Base-by-base conservation (phyloP, 495 filamentous ascomycete genomes). In the Aspergillus cristatus region DNA sequence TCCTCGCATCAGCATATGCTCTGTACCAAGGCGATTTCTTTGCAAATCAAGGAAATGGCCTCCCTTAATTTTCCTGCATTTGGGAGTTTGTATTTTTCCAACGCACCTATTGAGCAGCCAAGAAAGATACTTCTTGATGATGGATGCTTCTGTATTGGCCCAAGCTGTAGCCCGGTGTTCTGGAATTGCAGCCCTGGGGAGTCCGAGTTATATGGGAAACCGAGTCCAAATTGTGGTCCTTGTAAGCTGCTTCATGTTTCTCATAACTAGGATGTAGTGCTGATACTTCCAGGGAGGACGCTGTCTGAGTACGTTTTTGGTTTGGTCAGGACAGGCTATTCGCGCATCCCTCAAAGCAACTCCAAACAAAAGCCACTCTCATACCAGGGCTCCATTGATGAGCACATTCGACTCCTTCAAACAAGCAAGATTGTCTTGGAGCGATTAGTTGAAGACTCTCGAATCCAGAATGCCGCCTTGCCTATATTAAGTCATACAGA, bases 61-160 rank as follows among this genome's bases (percentile, higher is more conserved):
- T 41, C 49, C 14, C 22, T 68, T 16, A 37, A 60, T 18, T 71
- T 70, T 39, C 62, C 58, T 16, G 58, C 59, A 2, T 68, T 63
- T 45, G 64, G 67, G 1, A 68, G 64, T 46, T 26, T 68, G 18
- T 68, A 55, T 30, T 50, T 51, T 36, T 29, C 45, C 24, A 40
- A 57, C 51, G 42, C 32, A 1, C 44, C 55, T n/a, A 7, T 65
- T 14, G 50, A 57, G 1, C 40, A 45, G 33, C 0, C 32, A 1
- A 35, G 22, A 5, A 61, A 62, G 34, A 41, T 55, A 34, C 34
- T 48, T 6, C 49, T 68, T 12, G 53, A 54, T 16, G 13, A 55
- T 16, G 50, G 11, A 26, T 6, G 51, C 14, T 68, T 61, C 43
- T 67, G 51, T 45, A 42, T 70, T 28, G 61, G 68, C 8, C 65